These are phyloP conservation scores for Xylaria longipes DNA, from an alignment of 495 filamentous ascomycete species.

Conservation along the genomic window DNA sequence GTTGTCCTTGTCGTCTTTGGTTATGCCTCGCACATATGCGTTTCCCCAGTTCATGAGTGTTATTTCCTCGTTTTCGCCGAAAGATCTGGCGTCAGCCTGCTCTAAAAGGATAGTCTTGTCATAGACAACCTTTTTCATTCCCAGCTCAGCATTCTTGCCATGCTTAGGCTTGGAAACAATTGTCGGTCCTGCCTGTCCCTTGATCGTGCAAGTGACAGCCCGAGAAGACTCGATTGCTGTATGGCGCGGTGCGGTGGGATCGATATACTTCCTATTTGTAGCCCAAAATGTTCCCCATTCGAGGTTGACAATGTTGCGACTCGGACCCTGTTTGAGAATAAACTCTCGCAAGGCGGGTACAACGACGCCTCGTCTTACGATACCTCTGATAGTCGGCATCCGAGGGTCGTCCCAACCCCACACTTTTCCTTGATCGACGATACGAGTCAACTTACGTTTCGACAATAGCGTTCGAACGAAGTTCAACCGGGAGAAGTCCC, in stretches of 20 bases:
- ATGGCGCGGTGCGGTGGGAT: constrained; percentile 76
- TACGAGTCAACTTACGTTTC: constrained; percentile 76
- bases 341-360: constrained; percentile 84
- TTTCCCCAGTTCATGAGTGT: constrained; percentile 91
- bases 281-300: constrained; percentile 87
- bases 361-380: constrained; percentile 79
- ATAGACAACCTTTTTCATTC: constrained; percentile 77
- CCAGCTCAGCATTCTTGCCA: constrained; percentile 73
- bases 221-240: constrained; percentile 67
- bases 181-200: not conserved
- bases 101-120: constrained; percentile 71
- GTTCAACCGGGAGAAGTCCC: constrained; percentile 75
- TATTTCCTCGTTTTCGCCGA: constrained; percentile 79
- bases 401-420: constrained; percentile 85
- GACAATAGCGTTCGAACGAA: constrained; percentile 79
- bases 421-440: constrained; percentile 75
- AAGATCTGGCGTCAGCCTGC: constrained; percentile 75
- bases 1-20: constrained; percentile 48
- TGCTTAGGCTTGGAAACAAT: constrained; percentile 79
- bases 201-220: constrained; percentile 30
- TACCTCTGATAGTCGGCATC: constrained; percentile 80
- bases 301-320: constrained; percentile 76
- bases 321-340: constrained; percentile 81
- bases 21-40: constrained; percentile 76
- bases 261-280: constrained; percentile 85